phyloP scores from a whole-genome alignment of 1,284 basidiomycete genomes.

The Cutaneotrichosporon sp. region DNA sequence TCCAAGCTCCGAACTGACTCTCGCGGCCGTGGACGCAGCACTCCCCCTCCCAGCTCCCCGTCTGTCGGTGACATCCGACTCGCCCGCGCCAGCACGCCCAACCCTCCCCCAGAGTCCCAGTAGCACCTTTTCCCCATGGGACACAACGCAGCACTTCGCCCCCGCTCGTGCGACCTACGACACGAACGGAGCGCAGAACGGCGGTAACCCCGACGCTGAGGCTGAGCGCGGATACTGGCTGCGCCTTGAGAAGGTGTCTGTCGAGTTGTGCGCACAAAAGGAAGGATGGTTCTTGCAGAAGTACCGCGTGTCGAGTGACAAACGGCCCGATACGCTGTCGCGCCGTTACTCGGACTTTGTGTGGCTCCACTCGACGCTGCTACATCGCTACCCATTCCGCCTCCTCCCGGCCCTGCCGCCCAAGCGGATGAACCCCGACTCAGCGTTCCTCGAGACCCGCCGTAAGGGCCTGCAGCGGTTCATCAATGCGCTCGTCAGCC shows the following conservation, averaged over 20 bases:
- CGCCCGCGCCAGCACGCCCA: conserved; percentile 11
- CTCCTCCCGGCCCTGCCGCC: conserved; percentile 85
- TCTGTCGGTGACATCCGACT: conserved; percentile 46
- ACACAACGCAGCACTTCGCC: conserved; percentile 29
- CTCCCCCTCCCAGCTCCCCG: conserved; percentile 67
- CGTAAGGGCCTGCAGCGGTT: conserved; percentile 78
- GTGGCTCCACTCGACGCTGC: conserved; percentile 79
- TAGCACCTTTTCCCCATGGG: conserved; percentile 39
- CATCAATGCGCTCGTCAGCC: conserved; percentile 77
- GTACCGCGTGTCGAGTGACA: conserved; percentile 76
- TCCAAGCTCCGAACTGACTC: conserved; percentile 54
- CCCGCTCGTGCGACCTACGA: conserved; percentile 2
- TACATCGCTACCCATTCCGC: conserved; percentile 70
- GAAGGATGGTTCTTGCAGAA: conserved; percentile 81
- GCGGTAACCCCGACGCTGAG: conserved; percentile 32
- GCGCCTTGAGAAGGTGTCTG: conserved; percentile 67
- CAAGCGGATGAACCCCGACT: conserved; percentile 83
- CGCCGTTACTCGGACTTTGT: conserved; percentile 80
- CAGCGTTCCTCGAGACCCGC: conserved; percentile 82
- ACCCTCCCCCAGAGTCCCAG: conserved; percentile 1
- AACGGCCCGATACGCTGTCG: conserved; percentile 57
- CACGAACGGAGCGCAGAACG: conserved; percentile 18
- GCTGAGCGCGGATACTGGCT: conserved; percentile 70
- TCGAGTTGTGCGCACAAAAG: conserved; percentile 69
- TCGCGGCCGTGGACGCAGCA: conserved; percentile 75